Conservation (phyloP, 441 rosid genomes). For the Croton laevigatus region DNA sequence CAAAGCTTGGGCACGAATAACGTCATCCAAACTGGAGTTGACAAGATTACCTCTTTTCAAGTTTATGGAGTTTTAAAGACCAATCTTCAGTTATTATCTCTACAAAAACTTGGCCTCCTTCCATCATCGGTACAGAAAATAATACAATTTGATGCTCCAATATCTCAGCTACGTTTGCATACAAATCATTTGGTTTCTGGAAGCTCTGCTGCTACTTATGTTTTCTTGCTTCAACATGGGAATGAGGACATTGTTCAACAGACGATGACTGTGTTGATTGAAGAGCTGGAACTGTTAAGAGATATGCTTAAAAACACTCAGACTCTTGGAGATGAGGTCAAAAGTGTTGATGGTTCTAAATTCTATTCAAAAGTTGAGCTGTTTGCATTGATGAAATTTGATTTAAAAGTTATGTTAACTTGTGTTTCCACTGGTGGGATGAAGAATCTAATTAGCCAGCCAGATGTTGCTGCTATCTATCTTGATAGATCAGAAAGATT, state of each 20-base stretch:
- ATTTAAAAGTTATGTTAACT: constrained; percentile 81
- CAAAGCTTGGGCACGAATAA: constrained; percentile 63
- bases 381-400: constrained; percentile 76
- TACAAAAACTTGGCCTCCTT: constrained; percentile 83
- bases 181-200: constrained; percentile 83
- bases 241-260: constrained; percentile 77
- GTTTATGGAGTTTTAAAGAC: constrained; percentile 92
- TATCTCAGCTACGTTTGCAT: constrained; percentile 84
- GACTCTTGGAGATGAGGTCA: constrained; percentile 38
- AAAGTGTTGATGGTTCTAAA: constrained; percentile 31
- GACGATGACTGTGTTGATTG: constrained; percentile 53
- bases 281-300: constrained; percentile 71
- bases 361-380: constrained; percentile 65
- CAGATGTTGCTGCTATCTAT: constrained; percentile 59
- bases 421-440: constrained; percentile 55
- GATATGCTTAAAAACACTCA: constrained; percentile 46
- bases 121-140: constrained; percentile 70
- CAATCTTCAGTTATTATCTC: constrained; percentile 87
- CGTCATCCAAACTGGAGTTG: constrained; percentile 40
- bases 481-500: constrained; percentile 68
- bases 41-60: constrained; percentile 70
- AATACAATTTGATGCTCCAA: constrained; percentile 65
- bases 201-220: constrained; percentile 89
- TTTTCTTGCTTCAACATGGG: constrained; percentile 93
- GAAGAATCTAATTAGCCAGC: constrained; percentile 52